Evolutionary conservation across 805 yeast genomes (phyloP).

Genomic region (Hanseniaspora taiwanica): DNA sequence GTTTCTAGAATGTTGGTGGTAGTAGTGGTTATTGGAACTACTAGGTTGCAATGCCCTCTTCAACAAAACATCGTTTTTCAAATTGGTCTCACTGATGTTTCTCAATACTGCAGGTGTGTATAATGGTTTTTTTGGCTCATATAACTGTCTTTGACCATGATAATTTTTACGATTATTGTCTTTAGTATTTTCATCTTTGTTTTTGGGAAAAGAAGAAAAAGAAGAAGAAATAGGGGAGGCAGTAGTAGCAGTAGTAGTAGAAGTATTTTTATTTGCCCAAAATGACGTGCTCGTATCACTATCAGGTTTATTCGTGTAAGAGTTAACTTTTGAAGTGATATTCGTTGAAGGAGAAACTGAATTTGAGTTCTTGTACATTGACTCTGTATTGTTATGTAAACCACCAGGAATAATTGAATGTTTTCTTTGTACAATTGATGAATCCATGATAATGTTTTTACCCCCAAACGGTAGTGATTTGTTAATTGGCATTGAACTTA

Average conservation of each 20-base stretch:
- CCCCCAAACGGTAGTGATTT: constrained; percentile 18
- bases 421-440: constrained; percentile 11
- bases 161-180: constrained; percentile 17
- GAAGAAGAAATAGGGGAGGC: too few relatives aligned
- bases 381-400: too few relatives aligned
- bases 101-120: constrained; percentile 84
- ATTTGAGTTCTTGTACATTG: background rate
- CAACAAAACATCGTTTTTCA: constrained; percentile 29
- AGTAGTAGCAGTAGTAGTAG: too few relatives aligned
- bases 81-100: constrained; percentile 31
- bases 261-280: too few relatives aligned
- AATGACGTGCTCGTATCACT: too few relatives aligned
- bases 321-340: too few relatives aligned
- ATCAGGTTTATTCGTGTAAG: too few relatives aligned
- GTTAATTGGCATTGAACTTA: constrained; percentile 8
- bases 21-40: background rate
- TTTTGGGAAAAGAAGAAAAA: constrained; percentile 2
- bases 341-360: too few relatives aligned
- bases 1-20: too few relatives aligned
- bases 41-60: constrained; percentile 15
- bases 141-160: constrained; percentile 49
- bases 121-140: constrained; percentile 73
- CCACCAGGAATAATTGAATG: constrained; percentile 3
- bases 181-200: constrained; percentile 7
- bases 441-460: constrained; percentile 19